Conservation (phyloP, 257 asterid species). For the Solanum okadae region DNA sequence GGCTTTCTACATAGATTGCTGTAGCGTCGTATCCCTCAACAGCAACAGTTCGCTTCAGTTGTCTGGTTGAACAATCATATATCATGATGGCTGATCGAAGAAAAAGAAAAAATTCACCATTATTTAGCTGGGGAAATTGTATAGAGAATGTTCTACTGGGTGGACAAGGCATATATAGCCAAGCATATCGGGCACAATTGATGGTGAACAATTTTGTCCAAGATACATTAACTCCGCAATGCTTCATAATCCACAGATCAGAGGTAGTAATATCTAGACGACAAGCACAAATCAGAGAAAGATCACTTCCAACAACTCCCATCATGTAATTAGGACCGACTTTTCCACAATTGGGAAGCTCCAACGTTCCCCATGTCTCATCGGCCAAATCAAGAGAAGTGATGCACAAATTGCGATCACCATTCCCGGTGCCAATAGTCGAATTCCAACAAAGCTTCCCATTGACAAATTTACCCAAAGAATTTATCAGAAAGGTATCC, state of each 20-base stretch:
- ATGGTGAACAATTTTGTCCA: neutral
- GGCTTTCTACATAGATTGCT: neutral
- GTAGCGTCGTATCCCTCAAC: neutral
- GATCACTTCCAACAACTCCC: neutral
- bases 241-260: neutral
- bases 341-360: no score
- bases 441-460: no score
- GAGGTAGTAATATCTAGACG: neutral
- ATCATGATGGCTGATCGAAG: neutral
- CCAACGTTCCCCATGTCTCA: no score
- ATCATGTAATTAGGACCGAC: no score
- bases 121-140: no score
- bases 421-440: no score
- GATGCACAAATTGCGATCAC: no score
- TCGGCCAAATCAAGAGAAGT: no score
- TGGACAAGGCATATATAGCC: no score
- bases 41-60: neutral
- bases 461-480: no score
- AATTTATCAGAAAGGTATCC: no score
- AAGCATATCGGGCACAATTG: neutral
- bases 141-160: no score
- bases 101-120: neutral
- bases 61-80: neutral
- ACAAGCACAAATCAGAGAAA: neutral
- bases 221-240: neutral